Evolutionary conservation across 164 flowering plant species (phyloP).

Genomic region (Umbellularia californica): DNA sequence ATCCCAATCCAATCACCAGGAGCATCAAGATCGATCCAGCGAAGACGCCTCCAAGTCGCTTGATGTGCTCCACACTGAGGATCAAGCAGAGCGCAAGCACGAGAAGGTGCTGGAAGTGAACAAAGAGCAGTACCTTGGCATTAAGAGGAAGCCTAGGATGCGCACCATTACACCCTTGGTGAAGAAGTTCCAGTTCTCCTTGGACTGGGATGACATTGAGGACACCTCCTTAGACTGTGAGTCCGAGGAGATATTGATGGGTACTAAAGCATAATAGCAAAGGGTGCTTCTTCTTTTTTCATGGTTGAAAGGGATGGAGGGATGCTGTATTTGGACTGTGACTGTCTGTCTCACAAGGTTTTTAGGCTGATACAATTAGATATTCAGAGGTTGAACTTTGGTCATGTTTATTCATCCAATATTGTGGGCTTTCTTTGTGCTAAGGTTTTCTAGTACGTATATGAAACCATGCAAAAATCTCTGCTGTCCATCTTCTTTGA

Average conservation of each 20-base stretch:
- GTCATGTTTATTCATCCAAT: neutral
- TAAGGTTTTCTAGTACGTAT: too few species aligned
- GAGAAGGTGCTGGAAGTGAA: constrained; percentile 54
- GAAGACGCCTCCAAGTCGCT: constrained; percentile 42
- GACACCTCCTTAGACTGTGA: constrained; percentile 84
- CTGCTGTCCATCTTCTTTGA: too few species aligned
- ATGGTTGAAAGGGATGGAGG: neutral
- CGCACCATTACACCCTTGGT: constrained; percentile 85
- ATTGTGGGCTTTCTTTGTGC: neutral
- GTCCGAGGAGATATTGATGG: constrained; percentile 53
- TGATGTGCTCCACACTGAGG: constrained; percentile 32
- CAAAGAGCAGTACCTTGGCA: constrained; percentile 89
- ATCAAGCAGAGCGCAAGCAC: constrained; percentile 15
- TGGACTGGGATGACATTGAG: constrained; percentile 95
- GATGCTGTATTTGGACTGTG: neutral
- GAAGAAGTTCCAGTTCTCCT: constrained; percentile 76
- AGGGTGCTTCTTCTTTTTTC: neutral
- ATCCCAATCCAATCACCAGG: constrained; percentile 34
- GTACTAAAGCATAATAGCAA: neutral
- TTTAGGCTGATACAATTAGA: too few species aligned
- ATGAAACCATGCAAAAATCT: too few species aligned
- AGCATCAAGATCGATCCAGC: constrained; percentile 26
- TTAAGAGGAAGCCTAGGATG: constrained; percentile 78
- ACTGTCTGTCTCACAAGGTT: too few species aligned
- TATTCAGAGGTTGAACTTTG: neutral